phyloP scores from a whole-genome alignment of 2,329 filamentous ascomycete species.

The Talaromyces sp. region DNA sequence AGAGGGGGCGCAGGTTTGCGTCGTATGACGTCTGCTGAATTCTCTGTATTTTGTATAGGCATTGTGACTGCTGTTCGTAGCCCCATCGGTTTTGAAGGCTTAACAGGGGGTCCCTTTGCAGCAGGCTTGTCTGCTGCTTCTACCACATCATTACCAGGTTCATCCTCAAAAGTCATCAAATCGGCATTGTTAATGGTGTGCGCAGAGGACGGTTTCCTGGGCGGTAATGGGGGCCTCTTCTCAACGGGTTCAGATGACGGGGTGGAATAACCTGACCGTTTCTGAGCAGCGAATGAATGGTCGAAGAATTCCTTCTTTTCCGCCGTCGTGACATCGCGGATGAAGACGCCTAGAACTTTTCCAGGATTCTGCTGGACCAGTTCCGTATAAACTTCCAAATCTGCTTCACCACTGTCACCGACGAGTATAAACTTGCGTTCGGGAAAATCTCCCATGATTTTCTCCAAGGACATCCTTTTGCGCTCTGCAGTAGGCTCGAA shows the following conservation, averaged over 20 bases:
- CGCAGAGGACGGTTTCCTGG: conserved; percentile 31
- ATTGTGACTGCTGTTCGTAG: conserved; percentile 35
- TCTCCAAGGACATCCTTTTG: conserved; percentile 83
- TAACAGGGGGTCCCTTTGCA: conserved; percentile 35
- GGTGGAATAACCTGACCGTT: neutral
- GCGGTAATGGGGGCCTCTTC: conserved; percentile 40
- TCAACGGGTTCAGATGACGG: conserved; percentile 25
- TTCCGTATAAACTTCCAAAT: conserved; percentile 95
- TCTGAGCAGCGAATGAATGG: conserved; percentile 46
- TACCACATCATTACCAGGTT: conserved; percentile 25
- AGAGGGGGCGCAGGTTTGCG: conserved; percentile 39
- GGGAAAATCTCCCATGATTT: conserved; percentile 84
- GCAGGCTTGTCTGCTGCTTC: conserved; percentile 20
- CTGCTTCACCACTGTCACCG: conserved; percentile 93
- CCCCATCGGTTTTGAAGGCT: conserved; percentile 45
- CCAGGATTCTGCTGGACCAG: conserved; percentile 81
- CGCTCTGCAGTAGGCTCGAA: conserved; percentile 96
- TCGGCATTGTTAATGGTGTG: conserved; percentile 21
- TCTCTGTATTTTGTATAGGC: conserved; percentile 20
- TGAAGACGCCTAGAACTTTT: conserved; percentile 82
- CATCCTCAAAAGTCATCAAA: conserved; percentile 28
- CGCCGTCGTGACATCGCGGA: conserved; percentile 87
- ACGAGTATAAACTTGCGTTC: conserved; percentile 84
- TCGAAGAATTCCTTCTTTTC: conserved; percentile 76
- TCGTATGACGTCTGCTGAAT: conserved; percentile 25